A percentile compares a stretch with the other conserved stretches of the same genome.
Evolutionary conservation across 139 green algal genomes (phyloP).

Genomic region (Chlorella sp.): DNA sequence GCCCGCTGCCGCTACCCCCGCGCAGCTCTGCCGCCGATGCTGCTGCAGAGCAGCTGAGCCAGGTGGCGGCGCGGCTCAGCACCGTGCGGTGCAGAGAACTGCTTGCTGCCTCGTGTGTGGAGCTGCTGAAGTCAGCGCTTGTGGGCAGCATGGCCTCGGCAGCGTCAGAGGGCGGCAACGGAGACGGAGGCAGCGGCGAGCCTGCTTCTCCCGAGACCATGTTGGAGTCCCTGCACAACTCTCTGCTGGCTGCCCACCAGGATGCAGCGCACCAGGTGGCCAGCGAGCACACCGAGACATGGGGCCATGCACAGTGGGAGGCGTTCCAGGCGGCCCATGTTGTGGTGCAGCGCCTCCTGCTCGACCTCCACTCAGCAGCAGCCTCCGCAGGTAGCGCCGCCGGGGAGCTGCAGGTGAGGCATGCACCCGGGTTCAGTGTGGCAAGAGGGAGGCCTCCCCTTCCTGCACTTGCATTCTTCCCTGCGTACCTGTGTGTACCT

Average conservation of each 20-base stretch:
- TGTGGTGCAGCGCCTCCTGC: constrained; percentile 4
- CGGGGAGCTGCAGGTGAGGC: background rate
- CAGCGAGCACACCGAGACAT: constrained; percentile 1
- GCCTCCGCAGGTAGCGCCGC: background rate
- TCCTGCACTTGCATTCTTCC: background rate
- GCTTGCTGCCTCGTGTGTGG: background rate
- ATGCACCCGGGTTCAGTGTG: too few species aligned
- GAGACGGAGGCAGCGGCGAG: background rate
- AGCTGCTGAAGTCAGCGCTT: constrained; percentile 19
- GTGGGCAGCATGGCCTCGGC: constrained; percentile 6
- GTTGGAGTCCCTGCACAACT: constrained; percentile 5
- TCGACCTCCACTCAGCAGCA: background rate
- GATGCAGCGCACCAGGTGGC: constrained; percentile 9
- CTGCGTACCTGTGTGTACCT: background rate
- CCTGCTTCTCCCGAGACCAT: background rate
- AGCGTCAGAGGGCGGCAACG: background rate
- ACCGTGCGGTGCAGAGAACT: constrained; percentile 21
- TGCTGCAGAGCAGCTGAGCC: constrained; percentile 5
- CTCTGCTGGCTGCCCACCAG: background rate
- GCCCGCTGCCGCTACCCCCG: background rate
- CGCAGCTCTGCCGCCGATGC: background rate
- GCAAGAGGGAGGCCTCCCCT: too few species aligned
- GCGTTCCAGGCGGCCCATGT: constrained; percentile 5
- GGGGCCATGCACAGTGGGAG: constrained; percentile 14
- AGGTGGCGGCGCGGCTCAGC: constrained; percentile 4